Percentiles rank a stretch among this genome's conserved stretches.
phyloP scores from a whole-genome alignment of 1,139 yeast species.

The Wickerhamomyces sp. region DNA sequence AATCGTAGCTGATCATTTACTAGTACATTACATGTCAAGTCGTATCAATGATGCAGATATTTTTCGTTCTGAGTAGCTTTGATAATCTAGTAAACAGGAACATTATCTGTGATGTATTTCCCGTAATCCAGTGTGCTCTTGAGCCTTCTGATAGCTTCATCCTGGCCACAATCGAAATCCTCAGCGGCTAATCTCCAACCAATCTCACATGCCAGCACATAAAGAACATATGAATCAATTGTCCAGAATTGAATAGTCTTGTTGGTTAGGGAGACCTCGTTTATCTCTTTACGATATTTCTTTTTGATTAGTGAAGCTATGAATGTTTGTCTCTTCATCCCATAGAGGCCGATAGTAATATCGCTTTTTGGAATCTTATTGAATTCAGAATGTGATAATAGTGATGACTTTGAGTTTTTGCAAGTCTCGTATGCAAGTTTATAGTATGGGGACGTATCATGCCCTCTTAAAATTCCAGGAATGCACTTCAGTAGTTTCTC shows the following conservation, averaged over 20 bases:
- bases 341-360: constrained; percentile 60
- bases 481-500: constrained; percentile 32
- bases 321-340: constrained; percentile 49
- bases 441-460: constrained; percentile 43
- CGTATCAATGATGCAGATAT: no score
- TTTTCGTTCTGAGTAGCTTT: no score
- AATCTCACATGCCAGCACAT: constrained; percentile 62
- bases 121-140: constrained; percentile 55
- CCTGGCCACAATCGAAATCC: constrained; percentile 37
- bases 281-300: constrained; percentile 28
- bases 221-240: constrained; percentile 45
- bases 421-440: constrained; percentile 39
- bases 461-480: constrained; percentile 41
- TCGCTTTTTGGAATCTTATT: constrained; percentile 40
- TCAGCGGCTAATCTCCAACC: constrained; percentile 46
- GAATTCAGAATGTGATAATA: constrained; percentile 45
- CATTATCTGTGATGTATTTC: constrained; percentile 30
- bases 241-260: constrained; percentile 60
- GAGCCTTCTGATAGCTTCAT: constrained; percentile 42
- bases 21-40: no score
- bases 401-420: constrained; percentile 34
- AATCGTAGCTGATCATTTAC: no score
- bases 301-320: constrained; percentile 38
- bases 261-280: constrained; percentile 28
- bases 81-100: constrained; percentile 6